Evolutionary conservation across 2,329 filamentous ascomycete species (phyloP), one percentile per base, ranked within the genome.

Genomic region (Colletotrichum sidae): DNA sequence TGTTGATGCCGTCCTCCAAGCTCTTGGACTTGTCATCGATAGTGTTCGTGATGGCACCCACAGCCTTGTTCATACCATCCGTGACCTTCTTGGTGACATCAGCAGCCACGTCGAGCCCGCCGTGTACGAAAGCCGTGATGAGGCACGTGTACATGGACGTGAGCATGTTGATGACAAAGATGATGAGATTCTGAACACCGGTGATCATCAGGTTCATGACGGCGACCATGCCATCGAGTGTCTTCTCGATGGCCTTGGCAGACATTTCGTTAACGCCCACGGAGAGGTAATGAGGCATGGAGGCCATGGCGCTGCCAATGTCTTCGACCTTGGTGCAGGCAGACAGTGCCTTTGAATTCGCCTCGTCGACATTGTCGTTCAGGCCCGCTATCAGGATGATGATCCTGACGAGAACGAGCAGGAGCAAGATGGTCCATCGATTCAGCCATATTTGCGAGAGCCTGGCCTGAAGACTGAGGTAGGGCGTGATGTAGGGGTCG

Each of bases 361-460:
- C 95, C 61, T 89, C 88, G 58, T 79, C 87, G 69, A 98, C 87
- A 74, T 94, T 89, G 70, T 88, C 84, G 74, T 94, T 85, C 68
- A 97, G 86, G 71, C 86, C 86, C 60, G 85, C 84, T 60, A 95
- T 87, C 42, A 94, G 88, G 65, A 98, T 83, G 56, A 99, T 81
- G 66, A 95, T 87, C 62, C 94, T 89, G 68, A 91, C 87, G 56
- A 99, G 89, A 60, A 98, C 90, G 58, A 99, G 88, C 65, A 97
- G 78, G 52, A 98, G 84, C 52, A 99, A 85, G 66, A 98, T 84
- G 44, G 96, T 98, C 96, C 96, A 99, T 78, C 92, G 88, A 83
- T 99, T 98, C 81, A 99, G 90, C 94, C 95, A 97, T 78, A 96
- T 86, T 83, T 99, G 96, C 56, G 96, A 98, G 72, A 98, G 86